Percentiles rank a stretch among this genome's conserved stretches.
These are phyloP conservation scores for Verticillium isaacii DNA, from an alignment of 2,329 filamentous ascomycete genomes.

Conservation along the genomic window DNA sequence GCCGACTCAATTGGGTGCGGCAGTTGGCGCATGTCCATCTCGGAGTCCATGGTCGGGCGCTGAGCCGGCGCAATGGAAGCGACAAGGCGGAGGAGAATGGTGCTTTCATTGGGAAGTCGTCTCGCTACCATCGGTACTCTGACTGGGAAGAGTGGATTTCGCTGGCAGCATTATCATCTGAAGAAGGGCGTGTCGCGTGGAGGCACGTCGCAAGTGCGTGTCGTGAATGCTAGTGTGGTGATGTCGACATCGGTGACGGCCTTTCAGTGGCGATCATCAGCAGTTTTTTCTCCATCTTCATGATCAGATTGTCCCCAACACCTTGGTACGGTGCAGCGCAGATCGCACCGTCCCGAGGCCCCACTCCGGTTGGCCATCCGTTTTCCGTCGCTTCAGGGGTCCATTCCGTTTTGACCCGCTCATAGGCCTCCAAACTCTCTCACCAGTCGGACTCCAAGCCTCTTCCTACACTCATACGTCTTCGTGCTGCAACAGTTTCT, in stretches of 20 bases:
- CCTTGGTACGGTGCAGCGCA: not conserved
- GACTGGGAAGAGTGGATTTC: not conserved
- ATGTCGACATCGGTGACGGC: not conserved
- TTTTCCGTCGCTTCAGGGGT: not conserved
- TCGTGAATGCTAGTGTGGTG: not conserved
- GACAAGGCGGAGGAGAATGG: conserved; percentile 30
- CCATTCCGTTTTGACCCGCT: not conserved
- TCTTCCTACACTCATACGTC: too few species aligned
- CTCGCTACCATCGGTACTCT: conserved; percentile 8
- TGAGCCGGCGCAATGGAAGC: conserved; percentile 30
- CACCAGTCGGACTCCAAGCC: not conserved
- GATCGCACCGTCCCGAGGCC: not conserved
- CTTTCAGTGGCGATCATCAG: not conserved
- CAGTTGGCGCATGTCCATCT: conserved; percentile 43
- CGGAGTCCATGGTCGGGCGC: conserved; percentile 22
- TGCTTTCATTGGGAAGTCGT: conserved; percentile 33
- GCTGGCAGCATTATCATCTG: not conserved
- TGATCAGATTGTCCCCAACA: conserved; percentile 5
- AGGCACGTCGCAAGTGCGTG: not conserved
- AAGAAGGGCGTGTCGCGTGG: not conserved
- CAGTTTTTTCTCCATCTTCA: not conserved
- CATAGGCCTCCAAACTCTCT: not conserved
- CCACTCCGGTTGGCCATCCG: not conserved
- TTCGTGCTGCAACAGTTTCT: too few species aligned
- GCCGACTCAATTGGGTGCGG: conserved; percentile 31